Percentiles rank a stretch among this genome's conserved stretches.
These are phyloP conservation scores for Hypoxylon sp. DNA, from an alignment of 2,329 filamentous ascomycete genomes.

Conservation along the genomic window DNA sequence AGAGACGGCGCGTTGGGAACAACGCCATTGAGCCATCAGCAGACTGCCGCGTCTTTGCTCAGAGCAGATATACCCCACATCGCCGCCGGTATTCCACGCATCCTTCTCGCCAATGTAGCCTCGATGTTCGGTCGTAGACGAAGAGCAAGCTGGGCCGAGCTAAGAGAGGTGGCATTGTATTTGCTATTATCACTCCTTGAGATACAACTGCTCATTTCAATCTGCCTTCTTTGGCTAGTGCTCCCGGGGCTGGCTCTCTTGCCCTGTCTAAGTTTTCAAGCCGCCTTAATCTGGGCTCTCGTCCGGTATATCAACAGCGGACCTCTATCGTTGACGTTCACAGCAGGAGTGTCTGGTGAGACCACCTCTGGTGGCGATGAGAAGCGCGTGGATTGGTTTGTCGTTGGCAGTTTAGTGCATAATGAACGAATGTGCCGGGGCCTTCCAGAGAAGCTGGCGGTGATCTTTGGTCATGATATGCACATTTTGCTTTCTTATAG, in stretches of 20 bases:
- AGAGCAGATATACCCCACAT: constrained; percentile 41
- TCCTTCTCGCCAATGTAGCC: constrained; percentile 32
- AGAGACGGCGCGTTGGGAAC: constrained; percentile 45
- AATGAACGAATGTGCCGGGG: constrained; percentile 48
- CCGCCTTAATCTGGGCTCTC: constrained; percentile 38
- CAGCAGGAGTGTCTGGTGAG: constrained; percentile 3
- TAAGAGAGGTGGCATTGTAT: constrained; percentile 34
- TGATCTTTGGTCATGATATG: constrained; percentile 59
- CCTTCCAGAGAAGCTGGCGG: constrained; percentile 55
- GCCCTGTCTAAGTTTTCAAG: constrained; percentile 39
- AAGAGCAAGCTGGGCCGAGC: constrained; percentile 27
- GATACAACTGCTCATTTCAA: constrained; percentile 39
- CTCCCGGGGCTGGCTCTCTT: constrained; percentile 42
- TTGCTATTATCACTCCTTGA: constrained; percentile 41
- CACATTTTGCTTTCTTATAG: constrained; percentile 66
- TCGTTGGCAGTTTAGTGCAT: constrained; percentile 40
- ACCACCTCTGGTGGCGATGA: constrained; percentile 20
- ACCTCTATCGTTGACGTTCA: constrained; percentile 24
- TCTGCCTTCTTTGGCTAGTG: constrained; percentile 41
- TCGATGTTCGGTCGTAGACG: constrained; percentile 16
- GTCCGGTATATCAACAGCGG: constrained; percentile 36
- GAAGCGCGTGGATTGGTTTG: constrained; percentile 35
- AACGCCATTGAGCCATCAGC: constrained; percentile 45
- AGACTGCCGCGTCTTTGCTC: constrained; percentile 37
- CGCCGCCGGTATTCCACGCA: constrained; percentile 29